These are phyloP conservation scores for Oryza glumipatula DNA, from an alignment of 176 grass and related monocot species.

Conservation along the genomic window DNA sequence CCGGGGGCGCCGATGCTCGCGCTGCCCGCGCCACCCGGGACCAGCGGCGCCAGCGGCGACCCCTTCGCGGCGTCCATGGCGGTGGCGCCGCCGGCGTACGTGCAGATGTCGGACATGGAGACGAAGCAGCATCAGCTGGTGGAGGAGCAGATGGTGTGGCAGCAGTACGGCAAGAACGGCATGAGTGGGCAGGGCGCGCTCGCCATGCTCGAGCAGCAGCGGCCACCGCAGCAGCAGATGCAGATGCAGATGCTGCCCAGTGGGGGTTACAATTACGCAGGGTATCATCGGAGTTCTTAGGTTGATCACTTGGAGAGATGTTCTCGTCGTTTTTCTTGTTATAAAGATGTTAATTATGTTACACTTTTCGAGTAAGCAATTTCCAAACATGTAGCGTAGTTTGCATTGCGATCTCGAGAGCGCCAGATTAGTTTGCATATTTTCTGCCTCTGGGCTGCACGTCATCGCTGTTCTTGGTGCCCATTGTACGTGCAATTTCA, in stretches of 20 bases:
- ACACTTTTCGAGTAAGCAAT: not conserved
- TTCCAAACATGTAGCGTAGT: not conserved
- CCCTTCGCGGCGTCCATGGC: constrained; percentile 66
- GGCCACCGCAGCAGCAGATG: constrained; percentile 41
- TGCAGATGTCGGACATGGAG: constrained; percentile 91
- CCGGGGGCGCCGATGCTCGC: constrained; percentile 52
- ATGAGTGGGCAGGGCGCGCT: constrained; percentile 54
- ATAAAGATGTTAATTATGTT: not conserved
- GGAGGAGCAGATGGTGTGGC: constrained; percentile 70
- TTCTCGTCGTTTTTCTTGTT: no score
- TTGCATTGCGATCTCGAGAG: no score
- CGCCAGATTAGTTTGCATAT: no score
- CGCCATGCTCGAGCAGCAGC: constrained; percentile 54
- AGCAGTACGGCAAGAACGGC: constrained; percentile 57
- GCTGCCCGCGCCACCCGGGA: constrained; percentile 47
- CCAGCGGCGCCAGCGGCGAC: constrained; percentile 26
- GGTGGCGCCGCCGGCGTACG: constrained; percentile 69
- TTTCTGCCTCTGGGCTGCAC: no score
- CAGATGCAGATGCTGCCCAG: not conserved
- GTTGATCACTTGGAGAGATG: not conserved
- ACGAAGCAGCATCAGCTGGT: constrained; percentile 62
- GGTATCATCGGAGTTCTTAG: not conserved
- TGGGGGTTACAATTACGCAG: constrained; percentile 10
- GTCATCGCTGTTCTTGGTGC: no score
- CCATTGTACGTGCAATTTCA: no score